phyloP scores from a whole-genome alignment of 345 rosid species.

The Brassica cretica region DNA sequence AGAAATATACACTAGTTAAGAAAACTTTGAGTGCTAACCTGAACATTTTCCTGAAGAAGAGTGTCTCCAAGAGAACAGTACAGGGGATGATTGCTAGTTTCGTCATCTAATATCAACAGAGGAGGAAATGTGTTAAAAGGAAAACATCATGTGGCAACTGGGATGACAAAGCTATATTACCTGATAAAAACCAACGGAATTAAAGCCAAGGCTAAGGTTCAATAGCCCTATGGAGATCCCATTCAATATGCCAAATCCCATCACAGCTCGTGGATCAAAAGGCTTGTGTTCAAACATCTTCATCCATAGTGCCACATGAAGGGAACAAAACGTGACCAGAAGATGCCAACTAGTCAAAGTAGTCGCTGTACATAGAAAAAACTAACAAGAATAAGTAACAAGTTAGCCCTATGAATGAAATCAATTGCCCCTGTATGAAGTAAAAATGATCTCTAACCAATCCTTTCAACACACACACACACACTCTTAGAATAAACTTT shows the following conservation, averaged over 20 bases:
- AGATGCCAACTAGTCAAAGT: constrained; percentile 99
- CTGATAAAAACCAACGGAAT: constrained; percentile 99
- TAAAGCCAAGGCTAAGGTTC: constrained; percentile 98
- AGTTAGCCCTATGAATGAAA: background rate
- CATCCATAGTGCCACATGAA: constrained; percentile 97
- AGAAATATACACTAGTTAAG: constrained; percentile 4
- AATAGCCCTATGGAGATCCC: constrained; percentile 96
- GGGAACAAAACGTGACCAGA: constrained; percentile 96
- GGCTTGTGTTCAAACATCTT: constrained; percentile 99
- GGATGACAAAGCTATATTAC: constrained; percentile 43
- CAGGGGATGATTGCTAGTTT: constrained; percentile 99
- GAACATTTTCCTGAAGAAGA: constrained; percentile 94
- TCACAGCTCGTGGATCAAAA: constrained; percentile 97
- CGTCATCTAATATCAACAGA: constrained; percentile 70
- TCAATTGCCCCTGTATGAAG: background rate
- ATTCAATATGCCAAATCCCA: constrained; percentile 98
- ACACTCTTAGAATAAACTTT: too few species aligned
- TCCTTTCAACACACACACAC: background rate
- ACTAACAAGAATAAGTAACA: constrained; percentile 27
- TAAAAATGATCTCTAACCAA: background rate
- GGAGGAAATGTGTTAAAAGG: constrained; percentile 12
- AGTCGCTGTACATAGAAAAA: constrained; percentile 60
- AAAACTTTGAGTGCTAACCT: constrained; percentile 53
- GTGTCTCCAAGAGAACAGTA: constrained; percentile 95
- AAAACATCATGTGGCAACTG: background rate